Base-by-base conservation (phyloP, 1,139 yeast genomes). In the Candida sanyaensis region DNA sequence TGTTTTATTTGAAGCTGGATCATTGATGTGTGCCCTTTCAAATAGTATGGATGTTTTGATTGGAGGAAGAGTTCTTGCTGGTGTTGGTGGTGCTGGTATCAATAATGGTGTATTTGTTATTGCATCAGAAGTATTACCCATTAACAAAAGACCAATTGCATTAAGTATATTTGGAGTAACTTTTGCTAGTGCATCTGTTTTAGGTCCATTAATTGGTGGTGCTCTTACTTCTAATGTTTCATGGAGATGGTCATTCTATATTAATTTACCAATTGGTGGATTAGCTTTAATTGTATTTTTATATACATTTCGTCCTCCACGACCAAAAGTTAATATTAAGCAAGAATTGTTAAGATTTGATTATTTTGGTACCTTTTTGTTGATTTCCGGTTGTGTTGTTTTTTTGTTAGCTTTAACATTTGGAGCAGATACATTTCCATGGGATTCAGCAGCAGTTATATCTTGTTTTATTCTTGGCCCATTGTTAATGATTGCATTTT, bases 201-300 rank as follows among this genome's bases (percentile, higher is more conserved):
- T 77, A 11, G 87, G 86, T 0, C 87, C 87, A 0, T 72, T 82
- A 46, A 60, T 82, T 21, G 81, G 82, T 50, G 81, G 83, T 28
- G 81, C 77, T 0, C 76, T 81, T 49, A 72, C 78, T 5, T 59
- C 68, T 24, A 65, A 69, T 49, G 66, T 64, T 24, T 51, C 54
- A 10, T 87, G 93, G 93, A 75, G 93, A 64, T 86, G 92, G 92
- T 81, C 88, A 54, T 87, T 86, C 63, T 87, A 83, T 63, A 76
- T 87, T 8, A 71, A 71, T 48, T 65, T 71, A 50, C 76, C 76
- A 10, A 59, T 71, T 52, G 76, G 76, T 10, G 75, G 67, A 1
- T 46, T 65, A 27, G 73, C 75, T 1, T 43, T 58, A 32, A 58
- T 50, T 1, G 56, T 65, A 27, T 65, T 71, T 42, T 45, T 57